A percentile compares a stretch with the other conserved stretches of the same genome.
These are phyloP conservation scores for Neospora caninum DNA, from an alignment of 169 alveolate genomes.

Conservation along the genomic window DNA sequence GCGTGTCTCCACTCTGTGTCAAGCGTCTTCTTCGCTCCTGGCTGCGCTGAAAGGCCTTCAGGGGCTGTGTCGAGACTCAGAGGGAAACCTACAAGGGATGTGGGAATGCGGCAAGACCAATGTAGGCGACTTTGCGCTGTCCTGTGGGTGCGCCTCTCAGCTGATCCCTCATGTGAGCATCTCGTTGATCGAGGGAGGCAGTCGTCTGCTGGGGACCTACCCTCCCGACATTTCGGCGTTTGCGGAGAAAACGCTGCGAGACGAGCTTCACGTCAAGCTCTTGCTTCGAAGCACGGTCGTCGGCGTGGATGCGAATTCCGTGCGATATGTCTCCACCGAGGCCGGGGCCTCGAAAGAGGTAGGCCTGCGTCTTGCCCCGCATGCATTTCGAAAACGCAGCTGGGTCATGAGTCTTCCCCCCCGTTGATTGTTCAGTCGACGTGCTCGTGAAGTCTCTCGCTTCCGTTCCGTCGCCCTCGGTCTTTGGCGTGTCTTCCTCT, in stretches of 20 bases:
- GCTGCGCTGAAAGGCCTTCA: no score
- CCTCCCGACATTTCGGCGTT: conserved; percentile 66
- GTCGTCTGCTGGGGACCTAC: conserved; percentile 65
- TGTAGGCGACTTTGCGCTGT: no score
- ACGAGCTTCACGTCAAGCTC: conserved; percentile 64
- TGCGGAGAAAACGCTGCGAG: conserved; percentile 38
- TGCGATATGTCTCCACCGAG: conserved; percentile 1
- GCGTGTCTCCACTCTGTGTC: no score
- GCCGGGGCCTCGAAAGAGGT: neutral
- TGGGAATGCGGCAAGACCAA: no score
- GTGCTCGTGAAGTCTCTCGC: no score
- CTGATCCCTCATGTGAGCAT: conserved; percentile 46
- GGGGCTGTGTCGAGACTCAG: no score
- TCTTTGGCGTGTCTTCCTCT: no score
- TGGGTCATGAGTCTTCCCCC: no score
- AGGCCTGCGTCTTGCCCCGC: neutral
- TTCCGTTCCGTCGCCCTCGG: no score
- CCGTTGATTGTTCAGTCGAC: no score
- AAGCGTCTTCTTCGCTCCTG: no score
- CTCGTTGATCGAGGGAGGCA: conserved; percentile 69
- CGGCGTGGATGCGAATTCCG: conserved; percentile 47
- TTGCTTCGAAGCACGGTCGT: conserved; percentile 66
- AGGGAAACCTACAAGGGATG: no score
- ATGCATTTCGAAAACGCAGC: neutral
- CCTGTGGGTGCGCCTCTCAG: neutral